These are phyloP conservation scores for Monilinia polystroma DNA, from an alignment of 2,329 filamentous ascomycete genomes.

Conservation along the genomic window DNA sequence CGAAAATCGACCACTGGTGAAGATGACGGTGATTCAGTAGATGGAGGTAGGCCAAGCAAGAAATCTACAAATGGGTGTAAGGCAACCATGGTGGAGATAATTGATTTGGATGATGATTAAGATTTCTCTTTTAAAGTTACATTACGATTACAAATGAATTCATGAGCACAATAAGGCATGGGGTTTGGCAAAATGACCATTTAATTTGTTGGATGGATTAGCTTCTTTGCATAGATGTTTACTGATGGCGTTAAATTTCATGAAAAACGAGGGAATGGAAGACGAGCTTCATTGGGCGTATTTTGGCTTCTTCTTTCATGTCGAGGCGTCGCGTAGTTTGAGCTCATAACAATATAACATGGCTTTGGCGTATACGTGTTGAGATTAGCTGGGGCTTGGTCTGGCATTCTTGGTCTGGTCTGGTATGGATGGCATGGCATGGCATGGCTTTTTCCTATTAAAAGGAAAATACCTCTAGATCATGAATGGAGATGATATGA, in stretches of 20 bases:
- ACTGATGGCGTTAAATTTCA: neutral
- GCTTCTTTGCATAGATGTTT: conserved; percentile 15
- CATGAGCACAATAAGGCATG: neutral
- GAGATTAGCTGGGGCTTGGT: neutral
- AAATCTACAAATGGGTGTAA: conserved; percentile 18
- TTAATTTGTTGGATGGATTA: conserved; percentile 5
- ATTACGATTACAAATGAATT: conserved; percentile 3
- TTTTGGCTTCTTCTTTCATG: conserved; percentile 9
- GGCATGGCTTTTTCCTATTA: neutral
- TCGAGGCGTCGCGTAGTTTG: neutral
- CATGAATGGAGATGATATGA: neutral
- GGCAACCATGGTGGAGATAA: conserved; percentile 30
- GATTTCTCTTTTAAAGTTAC: neutral
- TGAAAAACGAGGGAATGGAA: neutral
- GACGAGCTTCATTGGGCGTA: neutral
- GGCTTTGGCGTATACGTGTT: conserved; percentile 15
- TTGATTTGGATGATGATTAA: conserved; percentile 36
- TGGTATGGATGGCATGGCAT: conserved; percentile 8
- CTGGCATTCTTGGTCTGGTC: conserved; percentile 1
- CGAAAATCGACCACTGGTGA: conserved; percentile 15
- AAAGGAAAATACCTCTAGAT: conserved; percentile 6
- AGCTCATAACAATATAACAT: conserved; percentile 10
- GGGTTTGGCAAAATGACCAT: conserved; percentile 4
- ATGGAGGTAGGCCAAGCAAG: conserved; percentile 22
- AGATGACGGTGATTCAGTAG: conserved; percentile 21